A percentile compares a stretch with the other conserved stretches of the same genome.
Conservation (phyloP, 75 land plant genomes). For the Azolla pinnata region DNA sequence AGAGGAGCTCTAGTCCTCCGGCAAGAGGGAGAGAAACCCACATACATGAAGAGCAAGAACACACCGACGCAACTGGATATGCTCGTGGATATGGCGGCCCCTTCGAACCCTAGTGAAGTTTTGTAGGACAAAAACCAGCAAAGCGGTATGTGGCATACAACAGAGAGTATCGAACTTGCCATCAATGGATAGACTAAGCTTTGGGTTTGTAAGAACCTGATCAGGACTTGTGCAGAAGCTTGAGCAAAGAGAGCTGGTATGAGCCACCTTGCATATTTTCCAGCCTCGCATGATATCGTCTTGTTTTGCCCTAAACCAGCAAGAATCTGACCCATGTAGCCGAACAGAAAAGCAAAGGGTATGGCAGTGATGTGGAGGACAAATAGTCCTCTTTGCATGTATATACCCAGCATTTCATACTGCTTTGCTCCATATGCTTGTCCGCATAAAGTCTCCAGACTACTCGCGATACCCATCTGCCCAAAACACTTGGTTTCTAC, state of each 20-base stretch:
- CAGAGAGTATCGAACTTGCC: constrained; percentile 8
- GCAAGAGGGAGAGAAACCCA: constrained; percentile 46
- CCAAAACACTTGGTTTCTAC: neutral
- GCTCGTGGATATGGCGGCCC: constrained; percentile 37
- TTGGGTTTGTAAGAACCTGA: constrained; percentile 36
- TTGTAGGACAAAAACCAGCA: constrained; percentile 24
- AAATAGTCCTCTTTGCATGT: constrained; percentile 56
- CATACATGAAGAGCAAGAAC: constrained; percentile 26
- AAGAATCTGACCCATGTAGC: constrained; percentile 20
- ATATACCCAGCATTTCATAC: constrained; percentile 49
- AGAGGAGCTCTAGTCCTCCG: constrained; percentile 52
- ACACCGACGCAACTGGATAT: constrained; percentile 31
- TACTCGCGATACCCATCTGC: constrained; percentile 75
- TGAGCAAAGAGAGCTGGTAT: constrained; percentile 31
- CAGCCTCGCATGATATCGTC: constrained; percentile 26
- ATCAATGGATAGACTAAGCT: constrained; percentile 28
- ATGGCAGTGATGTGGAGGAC: constrained; percentile 34
- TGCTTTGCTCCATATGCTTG: constrained; percentile 63
- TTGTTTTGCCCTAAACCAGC: constrained; percentile 23
- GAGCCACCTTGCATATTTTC: constrained; percentile 25
- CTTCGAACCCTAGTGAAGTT: constrained; percentile 17
- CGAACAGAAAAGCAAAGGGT: constrained; percentile 24
- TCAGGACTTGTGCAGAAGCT: constrained; percentile 22
- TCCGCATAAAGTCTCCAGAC: constrained; percentile 69
- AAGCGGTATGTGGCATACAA: constrained; percentile 13